A percentile compares a stretch with the other conserved stretches of the same genome.
Evolutionary conservation across 306 rosid genomes (phyloP).

Genomic region (Amphicarpaea edgeworthii): DNA sequence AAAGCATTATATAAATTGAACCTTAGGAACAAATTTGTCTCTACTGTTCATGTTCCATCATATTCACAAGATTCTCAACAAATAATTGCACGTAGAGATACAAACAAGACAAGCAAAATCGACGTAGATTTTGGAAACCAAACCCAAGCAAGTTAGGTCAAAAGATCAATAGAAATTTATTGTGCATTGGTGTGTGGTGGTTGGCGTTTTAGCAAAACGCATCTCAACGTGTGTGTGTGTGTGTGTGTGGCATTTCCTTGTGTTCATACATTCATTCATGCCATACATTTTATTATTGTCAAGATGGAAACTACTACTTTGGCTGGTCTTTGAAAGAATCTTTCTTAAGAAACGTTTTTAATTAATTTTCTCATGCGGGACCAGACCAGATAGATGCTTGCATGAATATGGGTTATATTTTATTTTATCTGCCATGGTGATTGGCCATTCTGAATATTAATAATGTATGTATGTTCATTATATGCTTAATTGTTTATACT

Average conservation of each 20-base stretch:
- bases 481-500: constrained; percentile 5
- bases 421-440: constrained; percentile 61
- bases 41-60: constrained; percentile 19
- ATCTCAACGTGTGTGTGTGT: constrained; percentile 40
- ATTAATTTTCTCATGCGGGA: constrained; percentile 48
- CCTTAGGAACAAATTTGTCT: constrained; percentile 3
- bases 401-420: constrained; percentile 1
- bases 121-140: constrained; percentile 43
- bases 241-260: constrained; percentile 43
- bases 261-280: constrained; percentile 43
- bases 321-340: constrained; percentile 58
- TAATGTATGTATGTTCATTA: constrained; percentile 16
- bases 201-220: constrained; percentile 53
- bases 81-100: constrained; percentile 20
- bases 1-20: background rate
- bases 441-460: constrained; percentile 40
- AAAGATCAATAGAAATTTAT: constrained; percentile 3
- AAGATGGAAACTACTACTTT: constrained; percentile 52
- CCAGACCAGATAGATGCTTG: constrained; percentile 39
- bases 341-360: constrained; percentile 49
- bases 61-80: constrained; percentile 36
- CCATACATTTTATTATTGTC: constrained; percentile 37
- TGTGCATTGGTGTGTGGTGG: constrained; percentile 44
- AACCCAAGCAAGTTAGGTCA: constrained; percentile 38
- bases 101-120: constrained; percentile 33